A percentile compares a stretch with the other conserved stretches of the same genome.
These are phyloP conservation scores for Extremus antarcticus DNA, from an alignment of 495 filamentous ascomycete genomes.

Conservation along the genomic window DNA sequence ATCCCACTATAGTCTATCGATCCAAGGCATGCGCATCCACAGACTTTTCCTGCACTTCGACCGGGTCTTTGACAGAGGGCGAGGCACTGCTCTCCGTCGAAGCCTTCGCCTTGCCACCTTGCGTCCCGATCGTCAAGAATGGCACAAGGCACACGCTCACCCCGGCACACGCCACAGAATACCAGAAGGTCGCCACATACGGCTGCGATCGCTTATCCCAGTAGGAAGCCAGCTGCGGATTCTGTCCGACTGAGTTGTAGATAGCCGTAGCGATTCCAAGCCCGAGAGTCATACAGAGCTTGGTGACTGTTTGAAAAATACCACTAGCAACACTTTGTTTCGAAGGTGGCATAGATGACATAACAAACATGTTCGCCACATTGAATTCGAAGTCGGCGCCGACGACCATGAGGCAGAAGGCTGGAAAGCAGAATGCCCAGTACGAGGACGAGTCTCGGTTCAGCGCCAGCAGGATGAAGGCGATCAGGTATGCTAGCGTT, in stretches of 20 bases:
- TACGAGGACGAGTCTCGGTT: slow-evolving; percentile 25
- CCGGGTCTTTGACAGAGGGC: neutral
- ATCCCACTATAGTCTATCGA: too few species aligned
- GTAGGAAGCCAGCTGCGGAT: slow-evolving; percentile 22
- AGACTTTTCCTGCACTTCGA: neutral
- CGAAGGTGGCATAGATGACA: slow-evolving; percentile 27
- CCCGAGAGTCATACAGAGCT: slow-evolving; percentile 30
- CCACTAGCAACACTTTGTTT: slow-evolving; percentile 33
- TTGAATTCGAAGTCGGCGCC: slow-evolving; percentile 45
- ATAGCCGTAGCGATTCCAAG: slow-evolving; percentile 30
- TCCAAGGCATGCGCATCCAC: neutral
- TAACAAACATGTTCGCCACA: slow-evolving; percentile 44
- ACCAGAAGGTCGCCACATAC: slow-evolving; percentile 29
- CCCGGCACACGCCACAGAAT: slow-evolving; percentile 8
- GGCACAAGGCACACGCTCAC: slow-evolving; percentile 24
- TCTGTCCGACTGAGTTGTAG: slow-evolving; percentile 23
- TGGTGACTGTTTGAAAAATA: slow-evolving; percentile 31
- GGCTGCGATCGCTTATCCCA: slow-evolving; percentile 22
- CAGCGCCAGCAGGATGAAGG: slow-evolving; percentile 29
- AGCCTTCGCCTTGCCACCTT: slow-evolving; percentile 18
- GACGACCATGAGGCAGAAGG: slow-evolving; percentile 25
- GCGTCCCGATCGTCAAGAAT: slow-evolving; percentile 28
- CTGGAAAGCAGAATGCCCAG: slow-evolving; percentile 33
- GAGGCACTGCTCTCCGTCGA: neutral
- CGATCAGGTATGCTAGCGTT: slow-evolving; percentile 20